These are phyloP conservation scores for Margaritispora aquatica DNA, from an alignment of 495 filamentous ascomycete genomes.

Conservation along the genomic window DNA sequence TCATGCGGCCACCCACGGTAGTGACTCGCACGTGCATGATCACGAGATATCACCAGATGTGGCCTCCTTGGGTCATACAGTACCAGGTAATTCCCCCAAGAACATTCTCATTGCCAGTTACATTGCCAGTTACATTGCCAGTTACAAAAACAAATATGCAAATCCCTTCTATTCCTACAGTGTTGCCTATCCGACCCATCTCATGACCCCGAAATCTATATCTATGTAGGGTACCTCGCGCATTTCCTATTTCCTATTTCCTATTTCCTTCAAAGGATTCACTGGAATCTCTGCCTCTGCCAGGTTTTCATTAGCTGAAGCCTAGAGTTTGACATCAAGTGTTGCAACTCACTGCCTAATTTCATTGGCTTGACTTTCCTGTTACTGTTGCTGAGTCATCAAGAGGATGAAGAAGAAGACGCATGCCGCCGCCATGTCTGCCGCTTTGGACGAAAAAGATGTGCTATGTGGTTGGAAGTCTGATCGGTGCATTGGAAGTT, in stretches of 20 bases:
- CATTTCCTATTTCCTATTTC: too few relatives aligned
- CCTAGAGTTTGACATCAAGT: background rate
- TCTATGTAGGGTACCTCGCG: background rate
- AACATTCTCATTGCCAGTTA: too few relatives aligned
- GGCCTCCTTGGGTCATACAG: too few relatives aligned
- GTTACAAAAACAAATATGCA: background rate
- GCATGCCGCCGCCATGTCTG: background rate
- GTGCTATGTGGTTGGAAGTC: background rate
- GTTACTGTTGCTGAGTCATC: background rate
- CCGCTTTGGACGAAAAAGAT: background rate
- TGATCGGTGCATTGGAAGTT: background rate
- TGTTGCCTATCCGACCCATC: slow-evolving; percentile 6
- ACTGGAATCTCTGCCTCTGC: background rate
- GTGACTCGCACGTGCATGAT: slow-evolving; percentile 17
- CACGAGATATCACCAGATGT: slow-evolving; percentile 12
- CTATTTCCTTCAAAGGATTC: background rate
- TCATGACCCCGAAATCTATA: background rate
- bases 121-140: too few relatives aligned
- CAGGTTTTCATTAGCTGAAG: slow-evolving; percentile 1
- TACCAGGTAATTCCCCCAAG: too few relatives aligned
- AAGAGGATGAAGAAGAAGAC: background rate
- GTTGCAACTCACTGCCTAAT: background rate
- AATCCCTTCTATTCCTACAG: background rate
- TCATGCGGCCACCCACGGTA: background rate
- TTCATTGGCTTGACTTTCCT: background rate